A percentile compares a stretch with the other conserved stretches of the same genome.
phyloP scores from a whole-genome alignment of 148 eudicot genomes.

The Diospyros kaki region DNA sequence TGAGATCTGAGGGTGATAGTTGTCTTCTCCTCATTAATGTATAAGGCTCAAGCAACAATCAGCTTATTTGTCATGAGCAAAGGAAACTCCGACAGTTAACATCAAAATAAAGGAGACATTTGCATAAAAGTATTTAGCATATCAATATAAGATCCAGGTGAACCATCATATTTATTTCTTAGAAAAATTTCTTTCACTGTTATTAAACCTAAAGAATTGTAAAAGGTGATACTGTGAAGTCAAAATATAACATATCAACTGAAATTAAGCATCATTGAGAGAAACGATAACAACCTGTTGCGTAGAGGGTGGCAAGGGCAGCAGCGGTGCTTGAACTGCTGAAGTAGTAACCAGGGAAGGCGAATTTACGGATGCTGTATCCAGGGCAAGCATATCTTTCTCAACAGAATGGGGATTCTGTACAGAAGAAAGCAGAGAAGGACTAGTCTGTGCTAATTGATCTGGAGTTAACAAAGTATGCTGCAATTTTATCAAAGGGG shows the following conservation, averaged over 20 bases:
- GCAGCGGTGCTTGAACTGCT: slow-evolving; percentile 21
- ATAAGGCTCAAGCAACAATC: too few relatives aligned
- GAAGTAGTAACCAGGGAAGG: slow-evolving; percentile 14
- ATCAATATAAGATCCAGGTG: neutral
- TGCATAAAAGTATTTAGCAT: slow-evolving; percentile 1
- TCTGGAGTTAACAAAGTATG: slow-evolving; percentile 22
- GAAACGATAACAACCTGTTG: slow-evolving; percentile 24
- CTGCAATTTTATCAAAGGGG: slow-evolving; percentile 14
- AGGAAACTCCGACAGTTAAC: neutral
- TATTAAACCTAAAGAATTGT: neutral
- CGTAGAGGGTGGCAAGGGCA: slow-evolving; percentile 27
- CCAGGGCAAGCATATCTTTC: slow-evolving; percentile 13
- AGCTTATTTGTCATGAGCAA: too few relatives aligned
- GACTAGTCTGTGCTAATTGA: slow-evolving; percentile 27
- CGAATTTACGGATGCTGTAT: slow-evolving; percentile 17
- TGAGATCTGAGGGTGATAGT: too few relatives aligned
- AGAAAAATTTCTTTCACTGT: neutral
- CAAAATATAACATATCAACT: slow-evolving; percentile 4
- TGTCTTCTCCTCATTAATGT: too few relatives aligned
- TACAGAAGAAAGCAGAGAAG: slow-evolving; percentile 6
- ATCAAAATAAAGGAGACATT: neutral
- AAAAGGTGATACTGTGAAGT: too few relatives aligned
- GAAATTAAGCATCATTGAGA: neutral
- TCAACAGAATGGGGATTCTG: slow-evolving; percentile 13
- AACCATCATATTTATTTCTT: neutral